phyloP scores from a whole-genome alignment of 228 moss, liverwort and hornwort species.

The Sphagnum magellanicum region DNA sequence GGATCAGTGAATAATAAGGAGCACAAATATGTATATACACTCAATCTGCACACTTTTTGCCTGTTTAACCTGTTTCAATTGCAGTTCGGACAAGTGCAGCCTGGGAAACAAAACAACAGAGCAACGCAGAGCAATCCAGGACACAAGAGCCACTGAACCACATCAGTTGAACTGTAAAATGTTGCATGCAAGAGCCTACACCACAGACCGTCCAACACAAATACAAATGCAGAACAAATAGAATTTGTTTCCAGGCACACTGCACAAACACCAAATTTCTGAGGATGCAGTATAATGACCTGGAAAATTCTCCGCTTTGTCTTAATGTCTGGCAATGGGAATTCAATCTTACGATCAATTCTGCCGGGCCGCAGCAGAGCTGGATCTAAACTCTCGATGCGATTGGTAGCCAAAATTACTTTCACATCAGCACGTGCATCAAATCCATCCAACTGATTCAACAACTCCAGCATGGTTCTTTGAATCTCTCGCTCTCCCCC shows the following conservation, averaged over 20 bases:
- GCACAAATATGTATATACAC: neutral
- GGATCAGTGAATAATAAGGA: neutral
- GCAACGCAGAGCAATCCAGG: neutral
- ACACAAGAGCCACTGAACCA: neutral
- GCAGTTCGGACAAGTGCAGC: neutral
- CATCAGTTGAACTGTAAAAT: too few species aligned
- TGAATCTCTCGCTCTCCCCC: conserved; percentile 98
- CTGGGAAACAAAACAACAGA: neutral
- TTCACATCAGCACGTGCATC: conserved; percentile 92
- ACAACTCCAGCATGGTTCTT: conserved; percentile 96
- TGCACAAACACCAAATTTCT: neutral
- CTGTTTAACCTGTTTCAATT: neutral
- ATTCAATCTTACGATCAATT: conserved; percentile 99
- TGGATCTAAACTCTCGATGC: conserved; percentile 96
- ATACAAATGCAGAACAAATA: too few species aligned
- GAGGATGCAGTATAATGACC: conserved; percentile 23
- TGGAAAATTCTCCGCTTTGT: conserved; percentile 92
- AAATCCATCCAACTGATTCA: conserved; percentile 98
- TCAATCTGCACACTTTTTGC: too few species aligned
- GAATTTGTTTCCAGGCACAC: too few species aligned
- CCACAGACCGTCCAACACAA: too few species aligned
- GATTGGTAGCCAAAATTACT: conserved; percentile 95
- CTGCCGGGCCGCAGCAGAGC: conserved; percentile 91
- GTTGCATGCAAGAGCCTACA: too few species aligned
- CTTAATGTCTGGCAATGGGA: conserved; percentile 90